phyloP scores from a whole-genome alignment of 2,329 filamentous ascomycete genomes.

The Davidsoniella eucalypti region DNA sequence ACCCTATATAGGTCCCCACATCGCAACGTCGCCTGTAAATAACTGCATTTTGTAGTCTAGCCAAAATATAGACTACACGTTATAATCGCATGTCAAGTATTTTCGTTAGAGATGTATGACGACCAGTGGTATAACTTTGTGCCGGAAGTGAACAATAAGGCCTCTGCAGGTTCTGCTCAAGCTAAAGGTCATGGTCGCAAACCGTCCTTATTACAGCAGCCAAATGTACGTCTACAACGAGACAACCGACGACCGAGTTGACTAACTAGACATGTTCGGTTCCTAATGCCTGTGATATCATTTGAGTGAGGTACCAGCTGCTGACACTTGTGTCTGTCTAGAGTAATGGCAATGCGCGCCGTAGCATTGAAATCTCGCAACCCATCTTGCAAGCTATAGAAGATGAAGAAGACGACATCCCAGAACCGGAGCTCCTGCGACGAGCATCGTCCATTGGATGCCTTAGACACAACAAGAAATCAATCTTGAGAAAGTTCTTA shows the following conservation, averaged over 20 bases:
- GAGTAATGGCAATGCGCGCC: background rate
- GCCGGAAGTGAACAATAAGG: constrained; percentile 40
- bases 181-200: constrained; percentile 38
- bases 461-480: constrained; percentile 1
- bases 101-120: constrained; percentile 48
- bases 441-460: constrained; percentile 45
- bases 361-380: constrained; percentile 5
- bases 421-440: constrained; percentile 45
- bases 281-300: no score
- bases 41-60: background rate
- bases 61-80: background rate
- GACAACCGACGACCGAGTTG: no score
- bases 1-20: background rate
- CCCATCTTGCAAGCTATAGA: constrained; percentile 14
- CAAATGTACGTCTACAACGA: constrained; percentile 34
- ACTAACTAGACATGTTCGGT: no score
- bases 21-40: constrained; percentile 12
- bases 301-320: no score
- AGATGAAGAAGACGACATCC: constrained; percentile 40
- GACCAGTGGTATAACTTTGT: constrained; percentile 73
- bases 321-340: background rate
- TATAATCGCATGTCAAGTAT: background rate
- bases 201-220: constrained; percentile 52
- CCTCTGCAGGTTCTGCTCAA: constrained; percentile 17
- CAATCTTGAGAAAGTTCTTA: background rate